Conservation (phyloP, 129 eudicot species). For the Helianthus tuberosus region DNA sequence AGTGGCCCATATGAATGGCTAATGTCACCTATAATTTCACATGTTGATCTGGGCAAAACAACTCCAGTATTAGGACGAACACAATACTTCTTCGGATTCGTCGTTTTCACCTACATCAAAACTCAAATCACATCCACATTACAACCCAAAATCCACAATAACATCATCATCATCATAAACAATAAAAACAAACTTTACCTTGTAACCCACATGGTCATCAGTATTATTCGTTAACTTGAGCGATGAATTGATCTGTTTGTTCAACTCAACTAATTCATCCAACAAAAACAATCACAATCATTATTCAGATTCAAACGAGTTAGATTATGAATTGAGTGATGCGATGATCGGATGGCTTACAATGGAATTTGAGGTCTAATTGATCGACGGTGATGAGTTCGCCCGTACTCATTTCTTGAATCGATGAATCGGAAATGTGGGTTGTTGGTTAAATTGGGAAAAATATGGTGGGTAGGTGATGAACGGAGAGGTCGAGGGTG, state of each 20-base stretch:
- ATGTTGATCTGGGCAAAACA: slow-evolving; percentile 75
- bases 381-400: slow-evolving; percentile 85
- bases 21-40: slow-evolving; percentile 69
- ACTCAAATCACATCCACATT: not conserved
- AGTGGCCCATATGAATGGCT: no score
- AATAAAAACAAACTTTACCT: slow-evolving; percentile 38
- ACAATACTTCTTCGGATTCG: slow-evolving; percentile 94
- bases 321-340: not conserved
- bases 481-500: slow-evolving; percentile 34
- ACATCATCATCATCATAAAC: no score
- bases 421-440: no score
- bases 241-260: slow-evolving; percentile 88
- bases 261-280: slow-evolving; percentile 65
- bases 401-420: slow-evolving; percentile 57
- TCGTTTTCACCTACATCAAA: slow-evolving; percentile 75
- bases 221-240: slow-evolving; percentile 73
- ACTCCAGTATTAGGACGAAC: slow-evolving; percentile 94
- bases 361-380: slow-evolving; percentile 75
- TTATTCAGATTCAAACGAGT: not conserved
- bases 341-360: slow-evolving; percentile 41
- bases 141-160: not conserved
- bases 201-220: slow-evolving; percentile 80
- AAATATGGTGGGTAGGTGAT: not conserved
- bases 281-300: slow-evolving; percentile 17
- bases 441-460: no score